Evolutionary conservation across 2,329 filamentous ascomycete species (phyloP), one percentile per base, ranked within the genome.

Genomic region (Beauveria varroae): DNA sequence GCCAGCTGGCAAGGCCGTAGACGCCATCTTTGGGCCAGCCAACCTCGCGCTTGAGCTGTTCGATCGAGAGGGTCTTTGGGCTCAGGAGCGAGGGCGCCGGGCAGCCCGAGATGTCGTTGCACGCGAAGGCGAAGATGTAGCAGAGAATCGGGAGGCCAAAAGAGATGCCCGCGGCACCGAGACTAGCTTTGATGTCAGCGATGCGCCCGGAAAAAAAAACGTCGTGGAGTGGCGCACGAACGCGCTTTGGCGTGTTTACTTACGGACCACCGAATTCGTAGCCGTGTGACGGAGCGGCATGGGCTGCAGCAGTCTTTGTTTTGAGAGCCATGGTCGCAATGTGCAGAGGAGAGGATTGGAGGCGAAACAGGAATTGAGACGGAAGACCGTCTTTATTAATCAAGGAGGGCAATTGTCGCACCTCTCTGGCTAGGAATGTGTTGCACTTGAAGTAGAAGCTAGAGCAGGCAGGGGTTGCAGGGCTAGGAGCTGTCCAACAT

Each of bases 21-120:
- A 93, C 72, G 40, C 92, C 93, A 66, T 88, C 75, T 41, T 80
- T 75, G 0, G 88, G 89, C 91, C 93, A 96, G 67, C 89, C 91
- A 49, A 91, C 85, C 70, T 97, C 91, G 60, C 79, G 72, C 78
- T 93, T 95, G 67, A 97, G 77, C 68, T 84, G 83, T 22, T 87
- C 83, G 53, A 92, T 77, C 47, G 86, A 86, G 63, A 96, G 76
- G 9, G 84, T 88, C 61, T 82, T 86, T 37, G 90, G 92, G 66
- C 82, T 81, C 43, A 96, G 81, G 9, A 93, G 80, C 4, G 90
- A 91, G 3, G 93, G 91, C 3, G 90, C 87, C 52, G 93, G 95
- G 71, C 95, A 98, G 62, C 95, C 93, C 9, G 91, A 88, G 65
- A 96, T 79, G 73, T 98, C 93, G 77, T 97, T 98, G 82, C 93